Base-by-base conservation (phyloP, 306 rosid species). In the Sechiopsis laciniata region DNA sequence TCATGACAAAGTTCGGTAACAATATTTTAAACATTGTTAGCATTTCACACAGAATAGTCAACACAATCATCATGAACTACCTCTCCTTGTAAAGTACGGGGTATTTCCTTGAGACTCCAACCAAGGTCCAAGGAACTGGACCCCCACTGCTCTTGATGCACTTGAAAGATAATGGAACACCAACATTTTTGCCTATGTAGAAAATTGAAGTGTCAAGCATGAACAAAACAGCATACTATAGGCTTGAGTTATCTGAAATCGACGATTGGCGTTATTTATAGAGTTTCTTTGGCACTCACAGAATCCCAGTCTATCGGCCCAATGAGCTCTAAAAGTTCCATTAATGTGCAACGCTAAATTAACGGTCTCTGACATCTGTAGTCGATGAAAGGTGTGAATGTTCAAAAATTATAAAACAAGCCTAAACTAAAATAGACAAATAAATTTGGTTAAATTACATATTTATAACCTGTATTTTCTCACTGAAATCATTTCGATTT, bases 301-400 rank as follows among this genome's bases (percentile, higher is more conserved):
- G 70, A 93, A 83, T 82, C 98, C 98, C 77, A 93, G 81, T 62
- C 75, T 84, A 65, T 90, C 90, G 16, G 86, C 94, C 97, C 98
- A 93, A 72, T 87, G 96, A 62, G 87, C 87, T 88, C 98, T 88
- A 72, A 81, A 90, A 78, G 97, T 93, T 83, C 98, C 98, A 78
- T 93, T 93, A 45, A 83, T 88, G 83, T 93, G 91, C 80, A 93
- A 81, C 80, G 79, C 58, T 75, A 93, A 86, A 79, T 78, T 80
- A 78, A 84, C 86, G 13, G 90, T 75, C 70, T 78, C 77, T 20
- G 89, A 52, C 70, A 87, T 93, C 98, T 93, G 81, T 79, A 79
- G 79, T 59, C 46, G 75, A 65, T 82, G 67, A 80, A 78, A 59
- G 76, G 63, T 76, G 63, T 80, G 83, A 74, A 71, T 78, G 54